Evolutionary conservation across 345 rosid species (phyloP).

Genomic region (Toxicodendron radicans): DNA sequence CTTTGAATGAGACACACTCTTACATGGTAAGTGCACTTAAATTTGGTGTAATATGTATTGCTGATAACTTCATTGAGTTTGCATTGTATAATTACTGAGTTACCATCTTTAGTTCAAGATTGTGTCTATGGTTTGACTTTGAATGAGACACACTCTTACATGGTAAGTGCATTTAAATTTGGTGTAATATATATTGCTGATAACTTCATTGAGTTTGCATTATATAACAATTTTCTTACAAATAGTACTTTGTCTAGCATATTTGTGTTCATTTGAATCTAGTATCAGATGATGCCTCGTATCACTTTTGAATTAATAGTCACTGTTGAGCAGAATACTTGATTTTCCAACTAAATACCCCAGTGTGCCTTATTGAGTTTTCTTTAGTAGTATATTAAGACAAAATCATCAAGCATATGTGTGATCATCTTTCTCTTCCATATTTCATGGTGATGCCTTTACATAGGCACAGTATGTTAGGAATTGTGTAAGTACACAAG

Average conservation of each 20-base stretch:
- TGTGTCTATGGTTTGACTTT: slow-evolving; percentile 42
- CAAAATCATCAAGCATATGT: not conserved
- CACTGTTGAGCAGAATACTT: not conserved
- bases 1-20: slow-evolving; percentile 33
- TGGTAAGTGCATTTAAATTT: slow-evolving; percentile 44
- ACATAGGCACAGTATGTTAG: not conserved
- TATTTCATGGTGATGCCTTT: not conserved
- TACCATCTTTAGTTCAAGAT: slow-evolving; percentile 50
- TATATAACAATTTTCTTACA: not conserved
- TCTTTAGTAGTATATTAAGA: not conserved
- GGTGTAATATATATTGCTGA: not conserved
- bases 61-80: not conserved
- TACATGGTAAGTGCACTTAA: slow-evolving; percentile 47
- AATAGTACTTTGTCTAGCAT: too few species aligned
- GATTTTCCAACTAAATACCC: not conserved
- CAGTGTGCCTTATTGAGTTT: not conserved
- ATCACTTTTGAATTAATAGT: not conserved
- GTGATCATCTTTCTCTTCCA: not conserved
- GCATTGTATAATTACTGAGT: slow-evolving; percentile 32
- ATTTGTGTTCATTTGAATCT: too few species aligned
- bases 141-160: slow-evolving; percentile 36
- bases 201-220: not conserved
- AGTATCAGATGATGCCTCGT: not conserved
- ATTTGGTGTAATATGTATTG: not conserved
- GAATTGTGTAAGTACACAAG: not conserved